phyloP scores from a whole-genome alignment of 2,329 filamentous ascomycete species.

The Alternaria sp. region DNA sequence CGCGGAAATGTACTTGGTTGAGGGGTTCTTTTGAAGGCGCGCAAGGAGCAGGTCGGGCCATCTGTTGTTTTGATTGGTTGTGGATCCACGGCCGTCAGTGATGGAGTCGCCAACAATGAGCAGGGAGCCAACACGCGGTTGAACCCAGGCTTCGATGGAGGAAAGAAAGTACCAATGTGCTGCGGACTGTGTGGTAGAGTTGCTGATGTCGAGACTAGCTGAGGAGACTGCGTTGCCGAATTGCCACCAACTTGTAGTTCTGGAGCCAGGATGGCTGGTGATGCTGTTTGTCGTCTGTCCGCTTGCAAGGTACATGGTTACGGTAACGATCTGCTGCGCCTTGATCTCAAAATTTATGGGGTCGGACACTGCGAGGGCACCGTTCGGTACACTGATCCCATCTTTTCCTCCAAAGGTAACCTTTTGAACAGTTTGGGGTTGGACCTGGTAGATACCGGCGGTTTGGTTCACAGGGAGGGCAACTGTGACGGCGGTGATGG shows the following conservation, averaged over 20 bases:
- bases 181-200: slow-evolving; percentile 46
- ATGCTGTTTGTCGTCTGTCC: slow-evolving; percentile 67
- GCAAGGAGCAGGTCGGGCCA: slow-evolving; percentile 49
- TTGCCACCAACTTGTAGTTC: slow-evolving; percentile 69
- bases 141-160: slow-evolving; percentile 64
- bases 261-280: slow-evolving; percentile 71
- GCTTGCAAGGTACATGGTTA: slow-evolving; percentile 66
- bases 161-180: slow-evolving; percentile 67
- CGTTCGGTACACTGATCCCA: slow-evolving; percentile 63
- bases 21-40: slow-evolving; percentile 57
- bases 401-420: slow-evolving; percentile 67
- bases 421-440: slow-evolving; percentile 60
- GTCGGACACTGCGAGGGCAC: slow-evolving; percentile 68
- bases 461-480: slow-evolving; percentile 64
- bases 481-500: slow-evolving; percentile 67
- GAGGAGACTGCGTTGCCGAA: slow-evolving; percentile 65
- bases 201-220: slow-evolving; percentile 57
- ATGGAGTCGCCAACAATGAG: slow-evolving; percentile 71
- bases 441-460: slow-evolving; percentile 63
- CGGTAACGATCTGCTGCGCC: slow-evolving; percentile 62
- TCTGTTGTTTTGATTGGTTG: slow-evolving; percentile 67
- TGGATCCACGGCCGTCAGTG: slow-evolving; percentile 70
- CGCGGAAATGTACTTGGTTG: slow-evolving; percentile 62
- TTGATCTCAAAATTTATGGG: slow-evolving; percentile 65
- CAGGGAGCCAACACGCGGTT: slow-evolving; percentile 56